These are phyloP conservation scores for Microdochium paspali DNA, from an alignment of 2,329 filamentous ascomycete genomes.

Conservation along the genomic window DNA sequence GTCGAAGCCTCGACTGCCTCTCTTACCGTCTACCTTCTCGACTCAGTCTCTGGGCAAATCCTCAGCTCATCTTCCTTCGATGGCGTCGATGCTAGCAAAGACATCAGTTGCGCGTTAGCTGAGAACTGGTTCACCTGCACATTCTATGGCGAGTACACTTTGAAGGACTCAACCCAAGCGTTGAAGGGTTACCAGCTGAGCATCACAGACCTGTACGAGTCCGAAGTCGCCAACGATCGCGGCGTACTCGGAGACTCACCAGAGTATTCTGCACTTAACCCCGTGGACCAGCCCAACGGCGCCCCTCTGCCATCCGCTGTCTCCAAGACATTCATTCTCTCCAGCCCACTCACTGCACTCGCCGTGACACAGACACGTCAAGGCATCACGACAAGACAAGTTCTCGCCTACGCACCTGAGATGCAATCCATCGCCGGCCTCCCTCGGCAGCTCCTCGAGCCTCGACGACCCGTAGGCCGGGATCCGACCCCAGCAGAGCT, in stretches of 20 bases:
- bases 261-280: slow-evolving; percentile 72
- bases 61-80: slow-evolving; percentile 62
- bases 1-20: slow-evolving; percentile 46
- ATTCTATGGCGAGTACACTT: slow-evolving; percentile 54
- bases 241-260: slow-evolving; percentile 60
- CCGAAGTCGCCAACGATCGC: slow-evolving; percentile 71
- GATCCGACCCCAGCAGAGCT: slow-evolving; percentile 72
- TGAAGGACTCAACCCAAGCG: slow-evolving; percentile 42
- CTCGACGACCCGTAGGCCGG: slow-evolving; percentile 74
- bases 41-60: slow-evolving; percentile 76
- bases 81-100: slow-evolving; percentile 64
- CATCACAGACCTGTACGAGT: slow-evolving; percentile 86
- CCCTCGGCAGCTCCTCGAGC: slow-evolving; percentile 70
- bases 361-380: slow-evolving; percentile 83
- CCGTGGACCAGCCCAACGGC: slow-evolving; percentile 45
- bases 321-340: slow-evolving; percentile 72
- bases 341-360: slow-evolving; percentile 69
- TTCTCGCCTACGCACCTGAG: slow-evolving; percentile 69
- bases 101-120: slow-evolving; percentile 68
- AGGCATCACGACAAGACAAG: slow-evolving; percentile 76
- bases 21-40: slow-evolving; percentile 70
- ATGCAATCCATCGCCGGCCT: slow-evolving; percentile 70
- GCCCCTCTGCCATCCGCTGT: slow-evolving; percentile 62
- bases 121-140: slow-evolving; percentile 97
- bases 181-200: slow-evolving; percentile 81